phyloP scores from a whole-genome alignment of 352 stramenopile species.

The Stephanocyclus meneghinianus region DNA sequence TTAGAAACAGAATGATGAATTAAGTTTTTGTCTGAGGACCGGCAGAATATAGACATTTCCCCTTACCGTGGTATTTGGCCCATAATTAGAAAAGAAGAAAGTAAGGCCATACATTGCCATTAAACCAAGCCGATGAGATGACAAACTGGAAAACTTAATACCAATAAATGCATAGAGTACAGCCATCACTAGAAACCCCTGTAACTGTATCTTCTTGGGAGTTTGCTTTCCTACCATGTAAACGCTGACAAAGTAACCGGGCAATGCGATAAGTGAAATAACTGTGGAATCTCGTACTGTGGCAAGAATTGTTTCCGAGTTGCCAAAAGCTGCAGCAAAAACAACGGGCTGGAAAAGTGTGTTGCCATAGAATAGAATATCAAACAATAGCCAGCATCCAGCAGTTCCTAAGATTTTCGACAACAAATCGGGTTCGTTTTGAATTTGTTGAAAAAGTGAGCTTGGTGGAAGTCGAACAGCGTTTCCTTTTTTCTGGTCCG shows the following conservation, averaged over 20 bases:
- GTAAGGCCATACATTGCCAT: constrained; percentile 74
- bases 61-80: constrained; percentile 75
- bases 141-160: constrained; percentile 58
- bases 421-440: constrained; percentile 61
- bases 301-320: constrained; percentile 31
- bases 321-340: constrained; percentile 72
- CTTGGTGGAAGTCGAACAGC: constrained; percentile 27
- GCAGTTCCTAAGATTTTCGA: constrained; percentile 76
- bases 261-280: constrained; percentile 50
- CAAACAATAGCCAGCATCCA: constrained; percentile 79
- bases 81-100: constrained; percentile 83
- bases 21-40: too few relatives aligned
- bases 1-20: too few relatives aligned
- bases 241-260: constrained; percentile 66
- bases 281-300: constrained; percentile 51
- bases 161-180: constrained; percentile 77
- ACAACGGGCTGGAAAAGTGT: constrained; percentile 81
- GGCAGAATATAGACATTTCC: not conserved
- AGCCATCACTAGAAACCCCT: constrained; percentile 78
- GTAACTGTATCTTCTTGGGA: constrained; percentile 74
- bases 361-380: constrained; percentile 84
- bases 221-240: constrained; percentile 57
- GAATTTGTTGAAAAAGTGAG: constrained; percentile 48
- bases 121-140: constrained; percentile 45
- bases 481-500: not conserved